These are phyloP conservation scores for Stephanodiscus minutulus DNA, from an alignment of 108 stramenopile species.

Conservation along the genomic window DNA sequence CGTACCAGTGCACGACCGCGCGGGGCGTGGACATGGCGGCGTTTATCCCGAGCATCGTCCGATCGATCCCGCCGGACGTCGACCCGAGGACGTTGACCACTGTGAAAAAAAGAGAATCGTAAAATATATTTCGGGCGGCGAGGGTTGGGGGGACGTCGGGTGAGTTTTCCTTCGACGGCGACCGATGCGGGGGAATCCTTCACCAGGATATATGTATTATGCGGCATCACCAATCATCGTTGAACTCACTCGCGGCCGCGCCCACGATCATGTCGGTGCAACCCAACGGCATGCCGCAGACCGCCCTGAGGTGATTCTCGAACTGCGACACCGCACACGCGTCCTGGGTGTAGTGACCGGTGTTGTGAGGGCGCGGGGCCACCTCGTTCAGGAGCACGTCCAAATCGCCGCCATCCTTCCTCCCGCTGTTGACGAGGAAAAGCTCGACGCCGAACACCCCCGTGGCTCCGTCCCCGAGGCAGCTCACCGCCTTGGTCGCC, in stretches of 20 bases:
- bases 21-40: conserved; percentile 79
- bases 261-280: conserved; percentile 82
- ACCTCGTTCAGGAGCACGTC: conserved; percentile 95
- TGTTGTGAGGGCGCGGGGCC: conserved; percentile 98
- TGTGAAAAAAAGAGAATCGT: conserved; percentile 2
- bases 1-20: conserved; percentile 97
- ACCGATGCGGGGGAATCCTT: conserved; percentile 4
- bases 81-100: conserved; percentile 91
- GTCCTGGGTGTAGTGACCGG: conserved; percentile 99
- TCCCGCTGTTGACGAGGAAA: conserved; percentile 73
- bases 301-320: conserved; percentile 95
- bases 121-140: conserved; percentile 9
- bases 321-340: conserved; percentile 96
- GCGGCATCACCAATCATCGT: too few species aligned
- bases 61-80: conserved; percentile 66
- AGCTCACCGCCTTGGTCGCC: conserved; percentile 75
- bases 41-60: conserved; percentile 81
- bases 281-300: conserved; percentile 93
- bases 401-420: conserved; percentile 47
- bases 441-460: conserved; percentile 98
- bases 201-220: not conserved
- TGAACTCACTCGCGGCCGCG: conserved; percentile 77
- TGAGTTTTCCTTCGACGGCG: conserved; percentile 6
- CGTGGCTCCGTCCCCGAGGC: conserved; percentile 83
- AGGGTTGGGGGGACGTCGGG: conserved; percentile 1